Conservation (phyloP, 495 filamentous ascomycete genomes). For the Aspergillus cristatus region DNA sequence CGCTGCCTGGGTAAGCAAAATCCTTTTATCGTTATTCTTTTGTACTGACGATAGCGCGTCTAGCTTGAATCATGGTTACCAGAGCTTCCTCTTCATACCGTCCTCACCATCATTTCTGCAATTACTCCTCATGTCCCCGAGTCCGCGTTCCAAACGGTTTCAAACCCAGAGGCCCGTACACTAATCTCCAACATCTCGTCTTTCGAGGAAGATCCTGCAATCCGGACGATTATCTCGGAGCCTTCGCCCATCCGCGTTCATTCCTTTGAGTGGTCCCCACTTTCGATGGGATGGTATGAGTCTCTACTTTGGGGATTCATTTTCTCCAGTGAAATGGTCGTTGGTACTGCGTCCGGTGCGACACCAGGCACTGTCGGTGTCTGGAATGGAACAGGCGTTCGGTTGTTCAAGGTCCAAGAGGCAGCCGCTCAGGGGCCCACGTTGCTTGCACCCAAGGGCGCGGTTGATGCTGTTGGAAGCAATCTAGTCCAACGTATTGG, state of each 20-base stretch:
- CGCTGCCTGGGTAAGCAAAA: slow-evolving; percentile 52
- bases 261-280: slow-evolving; percentile 89
- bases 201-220: slow-evolving; percentile 54
- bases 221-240: slow-evolving; percentile 55
- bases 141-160: slow-evolving; percentile 22
- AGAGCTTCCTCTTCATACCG: slow-evolving; percentile 83
- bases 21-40: neutral
- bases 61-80: slow-evolving; percentile 95
- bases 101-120: slow-evolving; percentile 65
- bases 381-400: slow-evolving; percentile 86
- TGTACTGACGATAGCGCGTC: slow-evolving; percentile 7
- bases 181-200: slow-evolving; percentile 43
- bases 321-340: slow-evolving; percentile 82
- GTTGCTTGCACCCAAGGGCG: slow-evolving; percentile 74
- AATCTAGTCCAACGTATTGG: slow-evolving; percentile 85
- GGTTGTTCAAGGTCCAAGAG: slow-evolving; percentile 85
- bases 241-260: slow-evolving; percentile 69
- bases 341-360: slow-evolving; percentile 45
- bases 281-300: slow-evolving; percentile 94
- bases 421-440: slow-evolving; percentile 70
- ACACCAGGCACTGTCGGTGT: slow-evolving; percentile 75
- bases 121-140: slow-evolving; percentile 41
- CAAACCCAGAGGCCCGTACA: slow-evolving; percentile 29
- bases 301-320: slow-evolving; percentile 92
- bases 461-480: slow-evolving; percentile 90